phyloP scores from a whole-genome alignment of 2,329 filamentous ascomycete species.

The Monilinia aucupariae region DNA sequence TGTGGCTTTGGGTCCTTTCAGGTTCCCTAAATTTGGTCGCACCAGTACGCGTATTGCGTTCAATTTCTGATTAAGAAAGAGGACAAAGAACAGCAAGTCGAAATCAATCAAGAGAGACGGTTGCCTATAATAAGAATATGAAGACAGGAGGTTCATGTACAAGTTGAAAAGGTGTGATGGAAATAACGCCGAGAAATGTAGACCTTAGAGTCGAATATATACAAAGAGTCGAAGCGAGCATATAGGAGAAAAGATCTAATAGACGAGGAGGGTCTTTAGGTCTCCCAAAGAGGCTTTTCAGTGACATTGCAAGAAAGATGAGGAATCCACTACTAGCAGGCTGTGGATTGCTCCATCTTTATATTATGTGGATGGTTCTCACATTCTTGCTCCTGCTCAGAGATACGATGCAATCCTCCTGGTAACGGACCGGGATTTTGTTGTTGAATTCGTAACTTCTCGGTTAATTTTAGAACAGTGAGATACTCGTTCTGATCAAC shows the following conservation, averaged over 20 bases:
- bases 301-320: not conserved
- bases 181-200: conserved; percentile 11
- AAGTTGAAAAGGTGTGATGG: not conserved
- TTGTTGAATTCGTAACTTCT: conserved; percentile 70
- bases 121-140: not conserved
- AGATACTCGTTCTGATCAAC: conserved; percentile 74
- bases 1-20: not conserved
- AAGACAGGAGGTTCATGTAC: not conserved
- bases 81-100: not conserved
- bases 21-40: not conserved
- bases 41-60: not conserved
- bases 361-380: conserved; percentile 24
- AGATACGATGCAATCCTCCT: conserved; percentile 38
- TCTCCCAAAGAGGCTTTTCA: too few relatives aligned
- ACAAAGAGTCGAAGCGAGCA: conserved; percentile 11
- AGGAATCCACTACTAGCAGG: conserved; percentile 21
- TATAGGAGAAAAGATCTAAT: not conserved
- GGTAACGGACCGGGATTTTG: conserved; percentile 33
- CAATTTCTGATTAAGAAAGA: not conserved
- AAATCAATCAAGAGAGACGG: not conserved
- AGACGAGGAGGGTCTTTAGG: too few relatives aligned
- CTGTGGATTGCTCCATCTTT: conserved; percentile 34
- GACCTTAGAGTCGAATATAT: conserved; percentile 12
- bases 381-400: conserved; percentile 32
- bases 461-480: conserved; percentile 73